A percentile compares a stretch with the other conserved stretches of the same genome.
Conservation (phyloP, 2,329 filamentous ascomycete species). For the Calonectria leucothoes region DNA sequence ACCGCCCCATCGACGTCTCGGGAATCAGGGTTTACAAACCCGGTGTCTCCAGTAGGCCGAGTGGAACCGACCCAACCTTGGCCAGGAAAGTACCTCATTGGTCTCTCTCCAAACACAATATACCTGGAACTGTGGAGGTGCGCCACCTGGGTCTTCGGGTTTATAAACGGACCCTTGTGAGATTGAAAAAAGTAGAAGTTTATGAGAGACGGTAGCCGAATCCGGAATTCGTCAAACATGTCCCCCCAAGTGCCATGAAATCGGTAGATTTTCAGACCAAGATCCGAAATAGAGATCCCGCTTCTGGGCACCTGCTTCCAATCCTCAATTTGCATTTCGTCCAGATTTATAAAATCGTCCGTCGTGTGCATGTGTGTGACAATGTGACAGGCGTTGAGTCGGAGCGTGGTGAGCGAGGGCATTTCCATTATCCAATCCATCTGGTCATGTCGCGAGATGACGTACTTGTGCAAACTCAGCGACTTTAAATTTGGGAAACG, state of each 20-base stretch:
- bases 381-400: not conserved
- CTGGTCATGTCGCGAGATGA: not conserved
- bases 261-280: not conserved
- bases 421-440: not conserved
- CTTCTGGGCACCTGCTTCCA: not conserved
- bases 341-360: not conserved
- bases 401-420: not conserved
- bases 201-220: not conserved
- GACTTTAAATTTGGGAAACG: not conserved
- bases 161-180: not conserved
- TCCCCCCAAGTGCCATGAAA: not conserved
- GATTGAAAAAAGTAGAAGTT: not conserved
- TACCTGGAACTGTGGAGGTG: not conserved
- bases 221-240: not conserved
- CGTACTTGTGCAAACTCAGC: not conserved
- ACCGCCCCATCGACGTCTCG: too few species aligned
- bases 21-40: too few species aligned
- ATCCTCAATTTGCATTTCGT: not conserved
- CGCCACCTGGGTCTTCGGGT: not conserved
- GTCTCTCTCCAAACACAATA: not conserved
- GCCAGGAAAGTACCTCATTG: too few species aligned
- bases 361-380: not conserved
- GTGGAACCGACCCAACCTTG: too few species aligned
- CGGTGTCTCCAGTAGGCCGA: too few species aligned
- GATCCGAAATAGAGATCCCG: not conserved